A percentile compares a stretch with the other conserved stretches of the same genome.
phyloP scores from a whole-genome alignment of 129 eudicot genomes.

The Helichrysum umbraculigerum region DNA sequence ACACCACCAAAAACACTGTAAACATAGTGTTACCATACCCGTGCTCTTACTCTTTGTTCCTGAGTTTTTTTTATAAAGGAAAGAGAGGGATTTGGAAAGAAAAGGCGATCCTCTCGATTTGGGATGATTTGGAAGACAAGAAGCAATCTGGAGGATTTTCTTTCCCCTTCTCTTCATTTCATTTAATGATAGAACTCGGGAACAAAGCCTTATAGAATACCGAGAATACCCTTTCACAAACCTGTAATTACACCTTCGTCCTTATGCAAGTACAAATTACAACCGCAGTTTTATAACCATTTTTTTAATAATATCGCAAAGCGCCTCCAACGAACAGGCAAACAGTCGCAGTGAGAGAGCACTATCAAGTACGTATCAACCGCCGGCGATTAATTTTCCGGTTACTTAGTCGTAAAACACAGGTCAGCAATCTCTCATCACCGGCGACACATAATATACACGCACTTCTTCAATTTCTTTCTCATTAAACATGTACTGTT shows the following conservation, averaged over 20 bases:
- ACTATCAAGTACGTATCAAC: not conserved
- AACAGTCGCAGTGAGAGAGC: conserved; percentile 20
- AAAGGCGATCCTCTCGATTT: too few relatives aligned
- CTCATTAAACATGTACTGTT: conserved; percentile 3
- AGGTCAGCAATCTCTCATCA: conserved; percentile 1
- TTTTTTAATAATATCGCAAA: not conserved
- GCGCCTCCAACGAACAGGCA: conserved; percentile 22
- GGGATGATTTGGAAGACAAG: too few relatives aligned
- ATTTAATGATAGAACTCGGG: too few relatives aligned
- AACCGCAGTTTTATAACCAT: not conserved
- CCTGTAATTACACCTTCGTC: not conserved
- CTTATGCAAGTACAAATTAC: not conserved
- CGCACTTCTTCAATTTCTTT: conserved; percentile 3
- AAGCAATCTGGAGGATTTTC: too few relatives aligned
- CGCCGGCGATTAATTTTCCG: conserved; percentile 29
- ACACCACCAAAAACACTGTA: too few relatives aligned
- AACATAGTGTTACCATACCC: too few relatives aligned
- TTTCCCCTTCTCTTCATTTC: too few relatives aligned
- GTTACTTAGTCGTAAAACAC: conserved; percentile 17
- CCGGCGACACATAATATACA: not conserved
- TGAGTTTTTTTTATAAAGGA: too few relatives aligned
- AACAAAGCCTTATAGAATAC: too few relatives aligned
- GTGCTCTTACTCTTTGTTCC: too few relatives aligned
- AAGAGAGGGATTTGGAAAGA: too few relatives aligned
- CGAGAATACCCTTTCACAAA: not conserved